Evolutionary conservation across 805 yeast species (phyloP).

Genomic region (Yamadazyma insecticola): DNA sequence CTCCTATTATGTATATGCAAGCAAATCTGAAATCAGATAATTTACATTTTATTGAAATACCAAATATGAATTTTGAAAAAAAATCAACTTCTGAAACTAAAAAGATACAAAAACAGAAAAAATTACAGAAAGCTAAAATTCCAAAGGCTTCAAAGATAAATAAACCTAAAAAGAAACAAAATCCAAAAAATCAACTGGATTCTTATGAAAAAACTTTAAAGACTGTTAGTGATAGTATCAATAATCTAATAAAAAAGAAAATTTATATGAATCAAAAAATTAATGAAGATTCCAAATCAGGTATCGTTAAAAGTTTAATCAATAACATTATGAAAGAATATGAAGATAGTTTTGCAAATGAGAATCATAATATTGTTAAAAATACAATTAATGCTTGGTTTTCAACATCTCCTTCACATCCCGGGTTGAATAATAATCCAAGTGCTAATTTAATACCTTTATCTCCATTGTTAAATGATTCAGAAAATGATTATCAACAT

Average conservation of each 20-base stretch:
- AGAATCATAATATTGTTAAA: constrained; percentile 1
- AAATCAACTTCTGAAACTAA: too few species aligned
- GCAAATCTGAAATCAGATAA: too few species aligned
- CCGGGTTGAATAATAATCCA: constrained; percentile 3
- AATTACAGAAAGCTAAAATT: too few species aligned
- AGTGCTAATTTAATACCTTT: constrained; percentile 21
- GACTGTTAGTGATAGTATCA: too few species aligned
- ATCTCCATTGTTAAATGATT: constrained; percentile 25
- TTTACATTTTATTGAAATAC: too few species aligned
- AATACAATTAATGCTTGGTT: constrained; percentile 6
- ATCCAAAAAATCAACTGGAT: too few species aligned
- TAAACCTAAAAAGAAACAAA: too few species aligned
- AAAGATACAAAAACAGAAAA: too few species aligned
- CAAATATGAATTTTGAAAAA: too few species aligned
- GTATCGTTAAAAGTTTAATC: constrained; percentile 4
- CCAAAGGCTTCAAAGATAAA: too few species aligned
- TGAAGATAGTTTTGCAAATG: constrained; percentile 3
- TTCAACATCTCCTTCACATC: constrained; percentile 5
- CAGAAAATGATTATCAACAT: constrained; percentile 17
- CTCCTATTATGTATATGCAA: too few species aligned
- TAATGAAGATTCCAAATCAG: constrained; percentile 6
- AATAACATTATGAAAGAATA: constrained; percentile 6
- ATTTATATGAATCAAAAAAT: constrained; percentile 3
- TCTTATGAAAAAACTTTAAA: too few species aligned
- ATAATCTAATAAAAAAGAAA: constrained; percentile 5